phyloP scores from a whole-genome alignment of 208 protist genomes.

The Acanthamoeba divionensis region DNA sequence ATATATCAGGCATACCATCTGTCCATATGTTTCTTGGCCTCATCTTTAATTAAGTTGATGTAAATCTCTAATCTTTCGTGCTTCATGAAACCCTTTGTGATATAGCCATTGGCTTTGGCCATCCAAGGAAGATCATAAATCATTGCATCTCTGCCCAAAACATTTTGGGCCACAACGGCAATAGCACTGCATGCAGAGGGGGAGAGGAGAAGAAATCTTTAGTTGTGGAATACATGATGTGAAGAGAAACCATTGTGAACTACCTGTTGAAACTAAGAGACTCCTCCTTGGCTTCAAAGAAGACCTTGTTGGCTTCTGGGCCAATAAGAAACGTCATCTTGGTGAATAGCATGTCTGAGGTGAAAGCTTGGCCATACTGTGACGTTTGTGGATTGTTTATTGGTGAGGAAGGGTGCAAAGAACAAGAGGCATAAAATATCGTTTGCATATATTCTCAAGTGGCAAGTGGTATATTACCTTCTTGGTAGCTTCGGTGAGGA shows the following conservation, averaged over 20 bases:
- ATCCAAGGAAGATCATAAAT: no score
- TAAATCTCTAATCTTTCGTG: not conserved
- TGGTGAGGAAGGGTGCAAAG: not conserved
- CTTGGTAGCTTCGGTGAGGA: not conserved
- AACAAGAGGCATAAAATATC: not conserved
- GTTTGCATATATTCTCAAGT: no score
- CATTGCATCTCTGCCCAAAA: not conserved
- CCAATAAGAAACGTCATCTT: not conserved
- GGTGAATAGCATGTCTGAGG: not conserved
- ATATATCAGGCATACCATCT: not conserved
- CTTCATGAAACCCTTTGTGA: not conserved
- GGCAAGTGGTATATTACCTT: not conserved
- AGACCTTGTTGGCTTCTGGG: not conserved
- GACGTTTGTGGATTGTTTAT: not conserved
- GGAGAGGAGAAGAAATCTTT: not conserved
- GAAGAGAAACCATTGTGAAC: not conserved
- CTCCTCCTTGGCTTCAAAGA: slow-evolving; percentile 15
- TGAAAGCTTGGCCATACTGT: slow-evolving; percentile 31
- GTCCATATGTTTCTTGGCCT: not conserved
- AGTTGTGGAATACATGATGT: not conserved
- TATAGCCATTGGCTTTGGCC: no score
- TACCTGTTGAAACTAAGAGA: not conserved
- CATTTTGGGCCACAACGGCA: not conserved
- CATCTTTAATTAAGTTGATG: not conserved
- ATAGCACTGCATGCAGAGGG: not conserved